Evolutionary conservation across 2,329 filamentous ascomycete genomes (phyloP).

Genomic region (Beauveria pseudobassiana): DNA sequence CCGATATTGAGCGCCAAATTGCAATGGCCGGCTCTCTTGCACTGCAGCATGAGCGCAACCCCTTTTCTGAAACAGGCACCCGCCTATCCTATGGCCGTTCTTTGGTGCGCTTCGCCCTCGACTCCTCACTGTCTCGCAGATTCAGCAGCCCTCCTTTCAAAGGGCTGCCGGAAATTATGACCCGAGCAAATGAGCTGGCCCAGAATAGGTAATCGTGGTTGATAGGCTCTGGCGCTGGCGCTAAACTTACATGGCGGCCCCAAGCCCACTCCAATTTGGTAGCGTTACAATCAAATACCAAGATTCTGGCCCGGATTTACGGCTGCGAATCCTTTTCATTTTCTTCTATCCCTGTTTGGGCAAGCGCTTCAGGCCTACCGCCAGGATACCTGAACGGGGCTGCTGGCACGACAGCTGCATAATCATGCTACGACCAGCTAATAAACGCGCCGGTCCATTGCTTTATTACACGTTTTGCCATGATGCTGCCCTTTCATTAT

Average conservation of each 20-base stretch:
- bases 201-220: neutral
- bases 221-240: neutral
- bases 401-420: neutral
- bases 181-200: slow-evolving; percentile 4
- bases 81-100: neutral
- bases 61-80: slow-evolving; percentile 6
- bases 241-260: neutral
- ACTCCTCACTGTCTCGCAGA: neutral
- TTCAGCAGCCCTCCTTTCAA: neutral
- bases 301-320: slow-evolving; percentile 11
- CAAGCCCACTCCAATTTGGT: slow-evolving; percentile 8
- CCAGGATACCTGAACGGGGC: neutral
- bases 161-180: neutral
- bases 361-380: neutral
- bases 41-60: neutral
- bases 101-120: neutral
- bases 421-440: too few relatives aligned
- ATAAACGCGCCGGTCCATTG: neutral
- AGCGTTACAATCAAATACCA: neutral
- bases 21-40: too few relatives aligned
- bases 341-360: neutral
- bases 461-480: neutral
- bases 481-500: neutral
- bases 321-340: neutral
- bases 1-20: too few relatives aligned